A percentile compares a stretch with the other conserved stretches of the same genome.
phyloP scores from a whole-genome alignment of 192 early-diverging fungal species.

The Lobosporangium transversale region DNA sequence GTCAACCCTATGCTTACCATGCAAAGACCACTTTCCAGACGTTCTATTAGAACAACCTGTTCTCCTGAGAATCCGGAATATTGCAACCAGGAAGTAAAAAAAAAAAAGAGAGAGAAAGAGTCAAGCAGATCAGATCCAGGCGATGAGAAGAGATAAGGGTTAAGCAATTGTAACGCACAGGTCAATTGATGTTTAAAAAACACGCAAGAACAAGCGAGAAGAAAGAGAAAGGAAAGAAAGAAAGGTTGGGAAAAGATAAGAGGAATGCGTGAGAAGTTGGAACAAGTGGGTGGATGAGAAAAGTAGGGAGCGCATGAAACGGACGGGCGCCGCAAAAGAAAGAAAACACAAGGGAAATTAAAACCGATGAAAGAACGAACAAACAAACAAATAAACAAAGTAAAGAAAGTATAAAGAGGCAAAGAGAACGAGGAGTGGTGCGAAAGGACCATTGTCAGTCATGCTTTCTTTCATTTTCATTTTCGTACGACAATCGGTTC shows the following conservation, averaged over 20 bases:
- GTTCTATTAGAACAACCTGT: constrained; percentile 13
- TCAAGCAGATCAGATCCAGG: not conserved
- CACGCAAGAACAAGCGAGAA: not conserved
- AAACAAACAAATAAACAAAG: too few relatives aligned
- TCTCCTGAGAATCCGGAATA: too few relatives aligned
- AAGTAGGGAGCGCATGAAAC: too few relatives aligned
- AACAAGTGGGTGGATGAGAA: too few relatives aligned
- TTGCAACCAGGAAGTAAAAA: too few relatives aligned
- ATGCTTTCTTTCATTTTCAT: not conserved
- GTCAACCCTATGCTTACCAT: constrained; percentile 20
- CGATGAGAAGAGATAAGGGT: not conserved
- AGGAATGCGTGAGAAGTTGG: not conserved
- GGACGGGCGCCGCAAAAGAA: too few relatives aligned
- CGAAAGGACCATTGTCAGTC: not conserved
- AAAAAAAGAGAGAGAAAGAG: not conserved
- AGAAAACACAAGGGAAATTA: too few relatives aligned
- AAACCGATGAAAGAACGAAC: too few relatives aligned
- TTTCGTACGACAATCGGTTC: not conserved
- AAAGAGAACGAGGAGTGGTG: not conserved
- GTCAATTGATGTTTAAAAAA: not conserved
- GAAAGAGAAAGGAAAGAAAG: not conserved
- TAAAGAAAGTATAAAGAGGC: not conserved
- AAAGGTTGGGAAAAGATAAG: not conserved
- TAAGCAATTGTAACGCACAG: not conserved
- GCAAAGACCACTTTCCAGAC: constrained; percentile 9